Base-by-base conservation (phyloP, 2,329 filamentous ascomycete species). In the Tolypocladium paradoxum region DNA sequence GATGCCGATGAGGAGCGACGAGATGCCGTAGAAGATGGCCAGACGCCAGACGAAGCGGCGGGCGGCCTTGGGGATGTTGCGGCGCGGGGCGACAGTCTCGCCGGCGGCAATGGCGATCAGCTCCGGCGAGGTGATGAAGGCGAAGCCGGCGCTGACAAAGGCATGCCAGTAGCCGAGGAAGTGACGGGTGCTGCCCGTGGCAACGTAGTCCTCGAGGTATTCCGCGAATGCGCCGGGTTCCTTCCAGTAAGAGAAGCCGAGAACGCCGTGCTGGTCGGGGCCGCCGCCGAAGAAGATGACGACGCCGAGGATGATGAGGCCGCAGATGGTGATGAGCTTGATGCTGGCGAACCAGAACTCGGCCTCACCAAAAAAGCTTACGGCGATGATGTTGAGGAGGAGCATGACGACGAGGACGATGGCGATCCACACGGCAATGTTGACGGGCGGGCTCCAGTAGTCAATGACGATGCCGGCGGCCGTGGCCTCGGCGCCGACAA, bases 31-130 rank as follows among this genome's bases (percentile, higher is more conserved):
- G 65, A 85, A 85, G 58, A 84, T 62, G 45, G 79, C 73, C 20
- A 85, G 76, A 56, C 83, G 80, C 70, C 74, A 82, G 60, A 84
- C 74, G 60, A 83, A 83, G 46, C 81, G 77, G 18, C 75, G 71
- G 5, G 82, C 79, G 0, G 82, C 82, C 69, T 83, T 84, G 54
- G 84, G 83, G 53, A 87, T 81, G 68, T 84, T 84, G 61, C 77
- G 75, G 51, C 82, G 77, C 2, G 84, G 84, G 24, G 83, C 79
- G 29, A 81, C 70, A 1, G 82, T 81, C 71, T 87, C 83, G 46
- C 81, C 83, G 6, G 82, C 83, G 1, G 84, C 82, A 53, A 84
- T 77, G 38, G 79, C 79, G 53, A 78, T 75, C 43, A 86, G 74
- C 63, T 88, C 85, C 18, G 82, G 79, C 1, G 78, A 81, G 6